phyloP scores from a whole-genome alignment of 106 monocot genomes.

The Acorus gramineus region DNA sequence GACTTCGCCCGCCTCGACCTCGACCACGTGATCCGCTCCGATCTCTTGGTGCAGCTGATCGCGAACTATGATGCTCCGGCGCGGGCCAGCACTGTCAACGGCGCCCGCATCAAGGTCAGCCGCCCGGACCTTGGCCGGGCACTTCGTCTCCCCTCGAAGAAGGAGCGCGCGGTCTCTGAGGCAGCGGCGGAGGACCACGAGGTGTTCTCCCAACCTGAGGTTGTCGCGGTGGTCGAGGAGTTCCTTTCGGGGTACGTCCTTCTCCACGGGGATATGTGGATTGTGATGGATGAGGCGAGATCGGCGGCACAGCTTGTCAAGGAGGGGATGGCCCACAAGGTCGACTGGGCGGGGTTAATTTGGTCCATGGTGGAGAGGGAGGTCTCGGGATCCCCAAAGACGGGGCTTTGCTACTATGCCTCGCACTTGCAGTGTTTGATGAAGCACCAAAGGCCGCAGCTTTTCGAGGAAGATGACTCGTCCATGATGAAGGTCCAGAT shows the following conservation, averaged over 20 bases:
- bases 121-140: slow-evolving; percentile 37
- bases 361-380: slow-evolving; percentile 82
- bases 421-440: slow-evolving; percentile 76
- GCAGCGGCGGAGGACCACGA: slow-evolving; percentile 5
- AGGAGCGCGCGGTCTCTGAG: slow-evolving; percentile 6
- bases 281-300: slow-evolving; percentile 50
- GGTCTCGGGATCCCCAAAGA: slow-evolving; percentile 39
- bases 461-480: slow-evolving; percentile 28
- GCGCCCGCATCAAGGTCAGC: slow-evolving; percentile 19
- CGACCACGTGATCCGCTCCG: slow-evolving; percentile 24
- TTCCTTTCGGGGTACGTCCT: slow-evolving; percentile 30
- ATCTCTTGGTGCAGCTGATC: slow-evolving; percentile 45
- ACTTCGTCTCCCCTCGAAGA: slow-evolving; percentile 42
- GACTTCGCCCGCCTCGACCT: slow-evolving; percentile 43
- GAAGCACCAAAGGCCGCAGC: slow-evolving; percentile 37
- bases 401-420: slow-evolving; percentile 67
- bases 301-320: slow-evolving; percentile 42
- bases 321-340: slow-evolving; percentile 53
- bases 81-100: slow-evolving; percentile 35
- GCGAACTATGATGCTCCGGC: slow-evolving; percentile 41
- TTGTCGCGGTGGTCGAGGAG: slow-evolving; percentile 1
- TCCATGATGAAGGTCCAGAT: neutral
- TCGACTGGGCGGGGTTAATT: slow-evolving; percentile 78
- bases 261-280: slow-evolving; percentile 53
- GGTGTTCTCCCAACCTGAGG: slow-evolving; percentile 2